Evolutionary conservation across 805 yeast species (phyloP).

Genomic region (Torulaspora quercuum): DNA sequence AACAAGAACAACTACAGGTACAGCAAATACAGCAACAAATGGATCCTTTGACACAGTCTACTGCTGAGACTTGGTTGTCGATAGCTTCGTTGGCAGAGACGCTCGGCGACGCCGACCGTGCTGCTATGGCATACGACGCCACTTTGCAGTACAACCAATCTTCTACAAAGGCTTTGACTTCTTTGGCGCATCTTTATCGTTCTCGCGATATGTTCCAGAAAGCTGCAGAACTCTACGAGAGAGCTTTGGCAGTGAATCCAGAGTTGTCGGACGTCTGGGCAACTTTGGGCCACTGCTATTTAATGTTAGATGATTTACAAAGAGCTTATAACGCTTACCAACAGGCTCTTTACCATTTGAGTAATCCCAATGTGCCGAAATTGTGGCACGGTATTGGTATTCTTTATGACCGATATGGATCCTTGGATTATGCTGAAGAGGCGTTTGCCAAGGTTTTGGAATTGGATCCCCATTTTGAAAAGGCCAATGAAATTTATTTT

Average conservation of each 20-base stretch:
- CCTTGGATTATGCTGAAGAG: slow-evolving; percentile 95
- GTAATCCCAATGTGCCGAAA: slow-evolving; percentile 92
- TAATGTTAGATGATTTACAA: slow-evolving; percentile 94
- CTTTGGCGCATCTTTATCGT: slow-evolving; percentile 83
- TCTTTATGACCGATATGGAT: slow-evolving; percentile 91
- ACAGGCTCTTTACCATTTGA: slow-evolving; percentile 85
- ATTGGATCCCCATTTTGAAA: slow-evolving; percentile 93
- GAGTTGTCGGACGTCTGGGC: slow-evolving; percentile 98
- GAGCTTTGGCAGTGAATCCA: slow-evolving; percentile 75
- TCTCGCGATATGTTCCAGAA: slow-evolving; percentile 86
- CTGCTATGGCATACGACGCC: slow-evolving; percentile 81
- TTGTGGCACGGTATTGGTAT: slow-evolving; percentile 99
- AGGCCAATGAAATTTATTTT: slow-evolving; percentile 94
- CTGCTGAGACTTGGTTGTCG: slow-evolving; percentile 84
- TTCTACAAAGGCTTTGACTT: slow-evolving; percentile 78
- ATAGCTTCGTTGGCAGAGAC: slow-evolving; percentile 87
- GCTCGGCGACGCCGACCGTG: slow-evolving; percentile 83
- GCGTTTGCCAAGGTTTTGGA: slow-evolving; percentile 95
- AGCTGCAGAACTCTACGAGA: slow-evolving; percentile 91
- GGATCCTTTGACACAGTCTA: slow-evolving; percentile 46
- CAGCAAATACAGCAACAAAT: slow-evolving; percentile 31
- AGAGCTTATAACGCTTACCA: slow-evolving; percentile 96
- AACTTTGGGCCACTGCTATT: slow-evolving; percentile 88
- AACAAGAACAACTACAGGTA: slow-evolving; percentile 9
- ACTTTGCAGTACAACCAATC: slow-evolving; percentile 84